Conservation (phyloP, 1,139 yeast species). For the Geotrichum candidum region DNA sequence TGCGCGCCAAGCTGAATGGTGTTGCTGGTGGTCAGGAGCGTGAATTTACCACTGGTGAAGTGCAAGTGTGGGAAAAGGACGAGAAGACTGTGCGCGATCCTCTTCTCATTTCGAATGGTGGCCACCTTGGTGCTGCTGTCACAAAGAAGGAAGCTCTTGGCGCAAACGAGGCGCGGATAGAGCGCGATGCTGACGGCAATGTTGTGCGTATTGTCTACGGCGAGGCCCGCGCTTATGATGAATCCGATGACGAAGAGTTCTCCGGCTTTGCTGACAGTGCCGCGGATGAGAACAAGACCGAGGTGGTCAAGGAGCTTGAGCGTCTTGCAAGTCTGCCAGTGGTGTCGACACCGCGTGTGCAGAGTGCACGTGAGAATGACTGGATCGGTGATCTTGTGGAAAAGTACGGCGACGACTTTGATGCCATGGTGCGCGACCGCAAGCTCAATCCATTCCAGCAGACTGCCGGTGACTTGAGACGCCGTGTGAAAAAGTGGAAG, state of each 20-base stretch:
- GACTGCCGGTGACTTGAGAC: constrained; percentile 74
- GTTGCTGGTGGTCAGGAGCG: constrained; percentile 44
- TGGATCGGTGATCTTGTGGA: constrained; percentile 63
- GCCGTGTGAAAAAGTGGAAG: constrained; percentile 64
- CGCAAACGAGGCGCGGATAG: constrained; percentile 73
- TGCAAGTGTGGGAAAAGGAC: constrained; percentile 6
- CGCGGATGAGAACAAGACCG: constrained; percentile 28
- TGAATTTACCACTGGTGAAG: constrained; percentile 23
- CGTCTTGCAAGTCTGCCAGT: constrained; percentile 52
- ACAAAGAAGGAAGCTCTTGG: constrained; percentile 26
- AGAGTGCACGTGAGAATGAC: constrained; percentile 65
- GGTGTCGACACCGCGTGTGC: constrained; percentile 48
- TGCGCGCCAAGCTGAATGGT: constrained; percentile 57
- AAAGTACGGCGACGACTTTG: constrained; percentile 84
- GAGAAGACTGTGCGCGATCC: background rate
- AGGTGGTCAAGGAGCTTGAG: constrained; percentile 64
- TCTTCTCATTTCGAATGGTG: background rate
- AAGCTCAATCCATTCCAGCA: constrained; percentile 79
- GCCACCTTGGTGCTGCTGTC: background rate
- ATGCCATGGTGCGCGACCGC: constrained; percentile 87
- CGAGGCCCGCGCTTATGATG: constrained; percentile 38
- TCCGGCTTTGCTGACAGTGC: constrained; percentile 22
- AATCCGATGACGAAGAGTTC: constrained; percentile 30
- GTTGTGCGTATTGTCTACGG: constrained; percentile 69
- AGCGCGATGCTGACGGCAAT: constrained; percentile 67